A percentile compares a stretch with the other conserved stretches of the same genome.
Conservation (phyloP, 805 yeast genomes). For the Teunomyces aglyptinius region DNA sequence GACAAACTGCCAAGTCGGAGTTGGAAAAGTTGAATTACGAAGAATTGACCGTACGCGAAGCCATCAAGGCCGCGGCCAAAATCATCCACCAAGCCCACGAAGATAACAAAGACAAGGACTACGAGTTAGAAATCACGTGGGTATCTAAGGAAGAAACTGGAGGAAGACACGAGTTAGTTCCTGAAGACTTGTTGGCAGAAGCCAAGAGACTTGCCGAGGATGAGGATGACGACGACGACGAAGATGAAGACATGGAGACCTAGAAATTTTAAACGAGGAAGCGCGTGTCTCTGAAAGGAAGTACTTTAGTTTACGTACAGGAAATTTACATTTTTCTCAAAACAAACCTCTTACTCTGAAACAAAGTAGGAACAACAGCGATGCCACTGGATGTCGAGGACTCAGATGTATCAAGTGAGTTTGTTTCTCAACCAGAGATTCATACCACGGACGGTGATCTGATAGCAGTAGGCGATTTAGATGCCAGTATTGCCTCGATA, state of each 20-base stretch:
- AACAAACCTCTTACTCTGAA: constrained; percentile 1
- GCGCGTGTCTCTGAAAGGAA: too few species aligned
- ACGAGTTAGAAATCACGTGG: constrained; percentile 95
- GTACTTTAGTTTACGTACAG: constrained; percentile 1
- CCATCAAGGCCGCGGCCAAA: constrained; percentile 90
- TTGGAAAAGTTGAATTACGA: constrained; percentile 83
- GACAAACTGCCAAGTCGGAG: constrained; percentile 97
- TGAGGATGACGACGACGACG: constrained; percentile 82
- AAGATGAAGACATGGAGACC: constrained; percentile 42
- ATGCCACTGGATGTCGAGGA: background rate
- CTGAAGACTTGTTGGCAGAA: constrained; percentile 73
- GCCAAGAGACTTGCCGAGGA: constrained; percentile 83
- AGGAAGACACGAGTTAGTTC: constrained; percentile 78
- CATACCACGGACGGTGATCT: background rate
- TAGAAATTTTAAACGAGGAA: background rate
- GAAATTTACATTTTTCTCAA: constrained; percentile 1
- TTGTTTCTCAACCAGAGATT: background rate
- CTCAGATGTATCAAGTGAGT: constrained; percentile 1
- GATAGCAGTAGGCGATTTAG: constrained; percentile 7
- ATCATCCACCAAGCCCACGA: constrained; percentile 94
- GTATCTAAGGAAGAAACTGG: constrained; percentile 70
- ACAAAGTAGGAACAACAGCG: background rate
- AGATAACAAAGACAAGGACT: constrained; percentile 96
- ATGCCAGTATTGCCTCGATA: constrained; percentile 14
- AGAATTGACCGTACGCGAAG: constrained; percentile 70